These are phyloP conservation scores for Phytophthora multivora DNA, from an alignment of 352 stramenopile species.

Conservation along the genomic window DNA sequence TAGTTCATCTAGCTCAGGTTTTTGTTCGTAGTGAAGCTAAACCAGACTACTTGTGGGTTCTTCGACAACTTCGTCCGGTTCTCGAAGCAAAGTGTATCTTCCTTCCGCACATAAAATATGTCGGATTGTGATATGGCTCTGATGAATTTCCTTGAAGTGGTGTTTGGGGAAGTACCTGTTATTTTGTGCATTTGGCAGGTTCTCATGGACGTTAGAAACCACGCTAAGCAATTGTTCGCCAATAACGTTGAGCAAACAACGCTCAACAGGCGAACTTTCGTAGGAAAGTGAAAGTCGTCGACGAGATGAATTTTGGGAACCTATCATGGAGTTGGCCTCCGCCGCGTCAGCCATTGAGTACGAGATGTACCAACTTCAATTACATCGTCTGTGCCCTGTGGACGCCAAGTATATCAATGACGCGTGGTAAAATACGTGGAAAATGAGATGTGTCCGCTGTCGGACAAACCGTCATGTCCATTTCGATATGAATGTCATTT, in stretches of 20 bases:
- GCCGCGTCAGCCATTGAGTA: not conserved
- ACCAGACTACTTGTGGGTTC: not conserved
- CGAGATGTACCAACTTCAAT: not conserved
- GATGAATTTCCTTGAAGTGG: not conserved
- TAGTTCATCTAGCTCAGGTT: no score
- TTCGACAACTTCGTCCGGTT: not conserved
- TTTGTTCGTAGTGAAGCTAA: not conserved
- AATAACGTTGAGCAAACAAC: not conserved
- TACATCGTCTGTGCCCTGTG: not conserved
- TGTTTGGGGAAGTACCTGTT: not conserved
- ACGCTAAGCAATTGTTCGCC: not conserved
- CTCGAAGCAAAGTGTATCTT: not conserved
- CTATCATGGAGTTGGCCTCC: not conserved
- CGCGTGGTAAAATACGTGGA: not conserved
- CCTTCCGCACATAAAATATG: not conserved
- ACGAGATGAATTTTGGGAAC: not conserved
- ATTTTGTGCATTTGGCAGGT: conserved; percentile 4
- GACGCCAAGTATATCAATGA: not conserved
- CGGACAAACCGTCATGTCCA: not conserved
- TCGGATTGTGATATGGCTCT: not conserved
- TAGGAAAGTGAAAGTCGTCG: not conserved
- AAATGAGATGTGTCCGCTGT: conserved; percentile 2
- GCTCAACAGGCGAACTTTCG: no score
- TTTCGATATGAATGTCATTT: not conserved
- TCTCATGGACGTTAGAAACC: not conserved